A percentile compares a stretch with the other conserved stretches of the same genome.
Conservation (phyloP, 129 eudicot species). For the Saussurea involucrata region DNA sequence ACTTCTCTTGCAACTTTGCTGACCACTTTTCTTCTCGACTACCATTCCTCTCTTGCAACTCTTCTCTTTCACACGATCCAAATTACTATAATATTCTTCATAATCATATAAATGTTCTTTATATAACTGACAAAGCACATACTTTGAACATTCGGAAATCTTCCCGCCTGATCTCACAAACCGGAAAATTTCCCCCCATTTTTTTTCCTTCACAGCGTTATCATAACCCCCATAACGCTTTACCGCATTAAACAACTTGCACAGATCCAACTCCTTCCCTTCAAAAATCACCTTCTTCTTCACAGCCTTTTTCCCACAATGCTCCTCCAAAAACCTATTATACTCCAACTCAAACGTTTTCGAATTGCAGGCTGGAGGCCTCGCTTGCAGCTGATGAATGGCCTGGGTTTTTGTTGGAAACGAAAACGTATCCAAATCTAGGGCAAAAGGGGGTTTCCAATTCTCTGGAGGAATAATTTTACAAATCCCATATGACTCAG, state of each 20-base stretch:
- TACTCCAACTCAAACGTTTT: constrained; percentile 92
- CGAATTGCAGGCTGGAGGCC: constrained; percentile 75
- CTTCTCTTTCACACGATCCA: constrained; percentile 53
- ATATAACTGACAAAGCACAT: constrained; percentile 78
- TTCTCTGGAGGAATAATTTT: constrained; percentile 79
- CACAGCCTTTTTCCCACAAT: constrained; percentile 68
- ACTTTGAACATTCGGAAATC: constrained; percentile 85
- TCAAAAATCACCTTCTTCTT: constrained; percentile 85
- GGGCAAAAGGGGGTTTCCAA: constrained; percentile 95
- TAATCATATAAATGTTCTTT: constrained; percentile 87
- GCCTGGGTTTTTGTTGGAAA: constrained; percentile 91
- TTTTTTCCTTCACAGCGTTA: constrained; percentile 74
- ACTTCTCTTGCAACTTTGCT: constrained; percentile 47
- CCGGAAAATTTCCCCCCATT: constrained; percentile 90
- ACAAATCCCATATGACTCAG: constrained; percentile 89
- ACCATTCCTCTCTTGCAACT: constrained; percentile 37
- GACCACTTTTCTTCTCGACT: constrained; percentile 35
- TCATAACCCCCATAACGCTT: constrained; percentile 93
- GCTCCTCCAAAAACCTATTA: constrained; percentile 67
- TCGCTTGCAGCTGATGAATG: constrained; percentile 82
- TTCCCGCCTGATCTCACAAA: constrained; percentile 69
- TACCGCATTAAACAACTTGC: constrained; percentile 83
- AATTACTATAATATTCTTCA: constrained; percentile 57
- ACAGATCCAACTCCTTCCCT: constrained; percentile 89
- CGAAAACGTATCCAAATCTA: constrained; percentile 60